Evolutionary conservation across 805 yeast genomes (phyloP).

Genomic region (Wickerhamomyces kurtzmanii): DNA sequence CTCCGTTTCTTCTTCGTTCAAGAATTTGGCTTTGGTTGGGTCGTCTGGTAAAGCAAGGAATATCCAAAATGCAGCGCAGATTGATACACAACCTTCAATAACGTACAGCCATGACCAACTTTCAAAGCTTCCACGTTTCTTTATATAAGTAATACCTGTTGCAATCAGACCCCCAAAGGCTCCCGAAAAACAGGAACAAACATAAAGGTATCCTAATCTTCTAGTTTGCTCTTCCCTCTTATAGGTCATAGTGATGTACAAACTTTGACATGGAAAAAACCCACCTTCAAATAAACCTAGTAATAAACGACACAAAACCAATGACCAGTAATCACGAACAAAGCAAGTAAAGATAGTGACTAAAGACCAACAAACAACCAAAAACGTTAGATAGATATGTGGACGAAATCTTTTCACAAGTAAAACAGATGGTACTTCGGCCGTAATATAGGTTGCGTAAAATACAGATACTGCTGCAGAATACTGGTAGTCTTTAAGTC

Average conservation of each 20-base stretch:
- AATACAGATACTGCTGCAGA: slow-evolving; percentile 25
- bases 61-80: slow-evolving; percentile 16
- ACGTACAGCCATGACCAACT: slow-evolving; percentile 30
- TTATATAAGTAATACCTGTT: slow-evolving; percentile 22
- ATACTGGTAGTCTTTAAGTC: slow-evolving; percentile 16
- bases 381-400: slow-evolving; percentile 13
- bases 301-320: slow-evolving; percentile 28
- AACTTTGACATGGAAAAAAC: slow-evolving; percentile 27
- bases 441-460: slow-evolving; percentile 24
- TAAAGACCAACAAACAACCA: slow-evolving; percentile 20
- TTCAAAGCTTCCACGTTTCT: slow-evolving; percentile 16
- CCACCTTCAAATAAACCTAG: slow-evolving; percentile 35
- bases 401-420: slow-evolving; percentile 18
- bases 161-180: slow-evolving; percentile 35
- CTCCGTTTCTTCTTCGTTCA: slow-evolving; percentile 19
- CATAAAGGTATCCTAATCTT: slow-evolving; percentile 28
- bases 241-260: slow-evolving; percentile 26
- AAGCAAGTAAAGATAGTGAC: slow-evolving; percentile 23
- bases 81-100: slow-evolving; percentile 27
- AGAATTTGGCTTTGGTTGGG: slow-evolving; percentile 19
- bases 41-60: slow-evolving; percentile 23
- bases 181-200: slow-evolving; percentile 31
- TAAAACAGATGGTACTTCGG: slow-evolving; percentile 13
- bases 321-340: slow-evolving; percentile 21
- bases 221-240: slow-evolving; percentile 25